phyloP scores from a whole-genome alignment of 495 filamentous ascomycete species.

The Pseudevernia furfuracea region DNA sequence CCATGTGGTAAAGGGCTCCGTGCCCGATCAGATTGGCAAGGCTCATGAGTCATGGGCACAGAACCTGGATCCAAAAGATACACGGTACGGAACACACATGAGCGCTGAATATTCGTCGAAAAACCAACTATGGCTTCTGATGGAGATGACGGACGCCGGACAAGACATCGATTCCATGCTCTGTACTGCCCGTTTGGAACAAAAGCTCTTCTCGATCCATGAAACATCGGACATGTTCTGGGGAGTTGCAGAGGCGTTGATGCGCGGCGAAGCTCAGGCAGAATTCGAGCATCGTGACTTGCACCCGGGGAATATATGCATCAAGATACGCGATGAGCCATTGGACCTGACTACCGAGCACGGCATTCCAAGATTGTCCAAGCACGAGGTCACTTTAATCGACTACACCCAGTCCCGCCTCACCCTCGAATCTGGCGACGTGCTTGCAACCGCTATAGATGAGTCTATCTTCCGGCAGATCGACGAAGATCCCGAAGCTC shows the following conservation, averaged over 20 bases:
- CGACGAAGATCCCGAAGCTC: constrained; percentile 3
- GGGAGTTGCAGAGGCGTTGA: constrained; percentile 66
- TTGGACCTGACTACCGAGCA: background rate
- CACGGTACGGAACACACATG: background rate
- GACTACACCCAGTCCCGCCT: constrained; percentile 84
- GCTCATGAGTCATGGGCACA: background rate
- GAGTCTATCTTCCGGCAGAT: constrained; percentile 28
- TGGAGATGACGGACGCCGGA: constrained; percentile 85
- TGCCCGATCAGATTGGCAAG: constrained; percentile 33
- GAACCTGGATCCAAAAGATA: background rate
- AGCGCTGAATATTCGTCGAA: constrained; percentile 44
- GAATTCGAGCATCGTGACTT: constrained; percentile 87
- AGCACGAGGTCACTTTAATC: constrained; percentile 72
- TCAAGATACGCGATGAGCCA: constrained; percentile 31
- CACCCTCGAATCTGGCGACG: constrained; percentile 26
- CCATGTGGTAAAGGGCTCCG: constrained; percentile 62
- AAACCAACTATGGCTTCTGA: constrained; percentile 65
- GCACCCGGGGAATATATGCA: constrained; percentile 82
- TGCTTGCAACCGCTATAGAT: constrained; percentile 38
- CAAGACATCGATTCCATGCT: constrained; percentile 61
- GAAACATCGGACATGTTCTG: constrained; percentile 67
- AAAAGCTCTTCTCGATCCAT: background rate
- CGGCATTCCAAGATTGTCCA: constrained; percentile 26
- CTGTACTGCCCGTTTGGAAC: constrained; percentile 27
- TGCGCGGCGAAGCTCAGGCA: constrained; percentile 62